Base-by-base conservation (phyloP, 345 rosid genomes). In the Salix purpurea region DNA sequence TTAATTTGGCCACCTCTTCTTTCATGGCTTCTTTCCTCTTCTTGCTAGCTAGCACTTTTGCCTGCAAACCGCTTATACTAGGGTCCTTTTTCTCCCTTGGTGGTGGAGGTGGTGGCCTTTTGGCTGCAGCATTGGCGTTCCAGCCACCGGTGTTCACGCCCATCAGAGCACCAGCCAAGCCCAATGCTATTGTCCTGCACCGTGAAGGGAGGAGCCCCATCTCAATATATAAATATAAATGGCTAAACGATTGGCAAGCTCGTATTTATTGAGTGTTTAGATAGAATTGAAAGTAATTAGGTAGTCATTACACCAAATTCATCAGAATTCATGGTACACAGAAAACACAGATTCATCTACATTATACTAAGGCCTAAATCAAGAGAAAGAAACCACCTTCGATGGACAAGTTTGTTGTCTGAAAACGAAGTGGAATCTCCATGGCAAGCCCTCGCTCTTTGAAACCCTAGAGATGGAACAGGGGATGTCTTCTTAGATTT, bases 31-130 rank as follows among this genome's bases (percentile, higher is more conserved):
- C 87, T 74, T 84, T 86, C 85, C 89, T 82, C 79, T 78, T 86
- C 88, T 87, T 93, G 83, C 97, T 96, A 11, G 98, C 98, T n/a
- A 91, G 74, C 36, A 95, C 85, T 78, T 90, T 93, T 2, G 97
- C 99, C 75, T 81, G 93, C 52, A 91, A 84, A 11, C 97, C 97
- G n/a, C 88, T 91, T 80, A 90, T 76, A 74, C 73, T 90, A 0
- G 93, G 99, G 82, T 91, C 96, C 75, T 82, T 87, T 77, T 89
- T 93, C 90, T 93, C 94, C 75, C 0, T 52, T 0, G 91, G 70
- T 0, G 89, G 92, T 2, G 95, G 90, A 0, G 94, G 89, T 1
- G 96, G 91, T 0, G 94, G 90, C 84, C 91, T 84, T 78, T 85
- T 87, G 1, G 86, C 87, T 1, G 97, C 93, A 0, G 93, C 97